phyloP scores from a whole-genome alignment of 495 filamentous ascomycete species.

The Trichoderma gamsii region DNA sequence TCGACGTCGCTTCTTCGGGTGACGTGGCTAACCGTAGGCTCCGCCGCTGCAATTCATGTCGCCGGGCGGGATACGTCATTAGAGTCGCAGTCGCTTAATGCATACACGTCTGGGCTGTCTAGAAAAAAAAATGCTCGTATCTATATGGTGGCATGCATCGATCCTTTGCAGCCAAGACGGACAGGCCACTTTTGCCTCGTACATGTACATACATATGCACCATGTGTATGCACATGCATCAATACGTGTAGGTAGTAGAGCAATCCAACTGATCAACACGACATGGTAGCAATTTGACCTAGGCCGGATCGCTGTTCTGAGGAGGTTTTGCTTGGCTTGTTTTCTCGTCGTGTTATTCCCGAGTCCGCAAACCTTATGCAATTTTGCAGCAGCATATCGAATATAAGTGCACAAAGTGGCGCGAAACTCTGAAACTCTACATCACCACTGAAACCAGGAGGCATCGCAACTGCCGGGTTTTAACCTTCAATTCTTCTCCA shows the following conservation, averaged over 20 bases:
- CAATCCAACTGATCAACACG: background rate
- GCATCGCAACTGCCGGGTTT: background rate
- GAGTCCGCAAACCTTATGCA: background rate
- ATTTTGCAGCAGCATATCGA: background rate
- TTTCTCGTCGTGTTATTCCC: background rate
- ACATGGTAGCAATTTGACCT: background rate
- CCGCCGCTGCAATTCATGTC: background rate
- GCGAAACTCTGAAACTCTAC: too few species aligned
- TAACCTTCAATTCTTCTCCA: background rate
- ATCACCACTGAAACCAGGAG: too few species aligned
- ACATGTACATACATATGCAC: background rate
- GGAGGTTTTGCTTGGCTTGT: background rate
- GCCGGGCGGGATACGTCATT: background rate
- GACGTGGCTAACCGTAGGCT: constrained; percentile 3
- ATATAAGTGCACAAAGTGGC: background rate
- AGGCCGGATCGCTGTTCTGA: background rate
- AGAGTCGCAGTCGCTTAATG: constrained; percentile 10
- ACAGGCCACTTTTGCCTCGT: background rate
- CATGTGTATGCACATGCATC: background rate
- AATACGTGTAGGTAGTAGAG: background rate
- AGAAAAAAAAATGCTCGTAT: background rate
- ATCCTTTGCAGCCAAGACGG: background rate
- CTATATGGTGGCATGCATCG: background rate
- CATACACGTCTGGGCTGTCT: background rate
- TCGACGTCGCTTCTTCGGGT: background rate